These are phyloP conservation scores for Fusarium tanahbumbuense DNA, from an alignment of 2,329 filamentous ascomycete genomes.

Conservation along the genomic window DNA sequence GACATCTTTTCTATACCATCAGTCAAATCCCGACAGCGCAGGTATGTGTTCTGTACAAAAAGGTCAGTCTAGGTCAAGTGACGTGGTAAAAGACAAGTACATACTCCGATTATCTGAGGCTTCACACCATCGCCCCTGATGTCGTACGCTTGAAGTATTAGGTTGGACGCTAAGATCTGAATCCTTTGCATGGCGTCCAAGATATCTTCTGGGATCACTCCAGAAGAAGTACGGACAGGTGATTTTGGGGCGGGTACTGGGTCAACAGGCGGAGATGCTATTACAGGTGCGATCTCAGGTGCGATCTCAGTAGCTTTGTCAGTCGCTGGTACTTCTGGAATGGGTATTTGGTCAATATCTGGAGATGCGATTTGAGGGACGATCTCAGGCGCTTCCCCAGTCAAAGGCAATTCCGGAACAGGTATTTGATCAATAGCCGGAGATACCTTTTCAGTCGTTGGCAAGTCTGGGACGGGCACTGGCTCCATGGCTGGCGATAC, in stretches of 20 bases:
- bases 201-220: conserved; percentile 3
- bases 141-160: background rate
- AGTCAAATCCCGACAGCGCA: conserved; percentile 22
- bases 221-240: no score
- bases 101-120: conserved; percentile 8
- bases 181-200: background rate
- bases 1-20: conserved; percentile 12
- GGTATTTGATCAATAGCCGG: background rate
- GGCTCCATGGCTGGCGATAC: background rate
- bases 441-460: background rate
- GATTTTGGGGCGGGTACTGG: background rate
- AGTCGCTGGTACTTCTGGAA: background rate
- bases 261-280: background rate
- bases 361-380: background rate
- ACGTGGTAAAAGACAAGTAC: background rate
- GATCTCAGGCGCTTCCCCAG: background rate
- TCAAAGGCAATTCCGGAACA: background rate
- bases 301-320: background rate
- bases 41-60: conserved; percentile 17
- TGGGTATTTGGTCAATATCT: background rate
- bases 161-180: conserved; percentile 4
- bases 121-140: conserved; percentile 13
- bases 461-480: background rate
- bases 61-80: conserved; percentile 1
- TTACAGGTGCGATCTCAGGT: background rate